Percentiles rank a stretch among this genome's conserved stretches.
These are phyloP conservation scores for Ogataea paraovalis DNA, from an alignment of 805 yeast species.

Conservation along the genomic window DNA sequence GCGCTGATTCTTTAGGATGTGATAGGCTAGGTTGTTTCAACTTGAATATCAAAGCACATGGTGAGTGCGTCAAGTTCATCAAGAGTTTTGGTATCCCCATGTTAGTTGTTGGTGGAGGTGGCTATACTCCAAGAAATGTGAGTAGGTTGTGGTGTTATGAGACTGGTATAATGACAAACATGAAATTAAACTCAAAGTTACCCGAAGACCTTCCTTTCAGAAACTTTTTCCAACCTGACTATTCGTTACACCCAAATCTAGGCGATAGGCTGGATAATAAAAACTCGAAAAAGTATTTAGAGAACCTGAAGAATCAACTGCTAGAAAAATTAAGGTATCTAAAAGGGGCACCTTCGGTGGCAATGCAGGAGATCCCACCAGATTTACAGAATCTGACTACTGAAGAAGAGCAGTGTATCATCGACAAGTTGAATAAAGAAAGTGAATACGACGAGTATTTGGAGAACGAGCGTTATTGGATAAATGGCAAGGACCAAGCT, in stretches of 20 bases:
- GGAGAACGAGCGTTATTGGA: conserved; percentile 36
- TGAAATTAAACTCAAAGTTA: conserved; percentile 66
- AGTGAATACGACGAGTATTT: conserved; percentile 30
- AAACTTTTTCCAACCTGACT: conserved; percentile 87
- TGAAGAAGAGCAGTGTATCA: conserved; percentile 40
- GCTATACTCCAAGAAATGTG: conserved; percentile 94
- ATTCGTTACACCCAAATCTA: conserved; percentile 78
- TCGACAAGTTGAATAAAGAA: conserved; percentile 33
- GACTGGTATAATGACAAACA: conserved; percentile 83
- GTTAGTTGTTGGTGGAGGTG: conserved; percentile 95
- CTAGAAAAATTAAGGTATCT: conserved; percentile 77
- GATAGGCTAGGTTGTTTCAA: conserved; percentile 95
- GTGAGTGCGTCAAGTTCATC: conserved; percentile 88
- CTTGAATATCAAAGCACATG: conserved; percentile 87
- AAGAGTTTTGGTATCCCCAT: conserved; percentile 88
- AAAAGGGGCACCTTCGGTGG: conserved; percentile 92
- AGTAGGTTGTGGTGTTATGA: conserved; percentile 95
- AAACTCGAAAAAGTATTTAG: conserved; percentile 78
- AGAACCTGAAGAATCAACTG: conserved; percentile 68
- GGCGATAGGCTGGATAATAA: conserved; percentile 80
- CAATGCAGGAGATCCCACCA: conserved; percentile 89
- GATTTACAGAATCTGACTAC: conserved; percentile 39
- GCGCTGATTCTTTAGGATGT: conserved; percentile 92
- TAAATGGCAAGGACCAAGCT: conserved; percentile 37
- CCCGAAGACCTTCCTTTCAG: conserved; percentile 75